Base-by-base conservation (phyloP, 768 basidiomycete species). In the Boletellus ananiceps region DNA sequence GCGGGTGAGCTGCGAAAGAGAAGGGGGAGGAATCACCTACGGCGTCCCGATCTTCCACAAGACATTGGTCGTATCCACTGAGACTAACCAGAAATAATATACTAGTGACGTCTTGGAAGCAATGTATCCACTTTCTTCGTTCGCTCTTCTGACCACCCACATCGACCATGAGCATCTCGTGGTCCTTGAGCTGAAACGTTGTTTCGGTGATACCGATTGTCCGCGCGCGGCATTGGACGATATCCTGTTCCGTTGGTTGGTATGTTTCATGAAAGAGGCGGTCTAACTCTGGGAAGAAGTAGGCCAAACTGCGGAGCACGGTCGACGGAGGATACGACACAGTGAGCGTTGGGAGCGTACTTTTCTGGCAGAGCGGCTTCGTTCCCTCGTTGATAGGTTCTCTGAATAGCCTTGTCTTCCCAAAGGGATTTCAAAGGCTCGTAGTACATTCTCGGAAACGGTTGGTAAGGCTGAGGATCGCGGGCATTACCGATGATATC, bases 71-170 rank as follows among this genome's bases (percentile, higher is more conserved):
- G 66, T 93, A 97, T 47, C 93, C 93, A 58, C 88, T 91, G 59
- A 96, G 69, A 59, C 88, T 89, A 58, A 93, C 91, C 57, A 95
- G 65, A 71, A 97, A 97, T 44, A 96, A 69, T 46, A 97, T 94
- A 54, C 87, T 87, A 4, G 92, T 94, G 45, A 95, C 93, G 61
- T 94, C 89, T 71, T 93, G 90, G 73, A 93, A 94, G 64, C 88
- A 92, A 61, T 93, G 91, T 58, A 93, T 93, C 91, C 91, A 93
- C 67, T 93, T 94, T 67, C 90, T 76, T 52, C 93, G 72, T 65
- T 93, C 93, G 66, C 85, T 90, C 76, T 94, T 91, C 73, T 96
- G 93, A 6, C 93, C 93, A 25, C 88, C 88, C 32, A 88, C 93
- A 61, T 96, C 93, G 48, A 96, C 87, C 86, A 97, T 90, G 47